Conservation (phyloP, 2,329 filamentous ascomycete species). For the Ophidiomyces ophidiicola region DNA sequence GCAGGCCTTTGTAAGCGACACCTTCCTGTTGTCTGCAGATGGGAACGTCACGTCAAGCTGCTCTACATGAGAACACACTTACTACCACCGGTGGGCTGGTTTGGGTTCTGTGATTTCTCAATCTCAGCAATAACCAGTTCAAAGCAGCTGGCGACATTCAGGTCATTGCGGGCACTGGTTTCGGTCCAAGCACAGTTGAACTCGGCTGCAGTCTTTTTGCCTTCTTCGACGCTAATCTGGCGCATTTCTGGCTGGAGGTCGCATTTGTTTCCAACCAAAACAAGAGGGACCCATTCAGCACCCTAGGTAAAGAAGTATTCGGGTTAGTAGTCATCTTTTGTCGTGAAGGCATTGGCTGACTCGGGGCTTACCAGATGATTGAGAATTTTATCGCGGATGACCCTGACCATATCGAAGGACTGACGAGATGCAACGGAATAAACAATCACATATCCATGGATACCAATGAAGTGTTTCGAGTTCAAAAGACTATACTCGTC, state of each 20-base stretch:
- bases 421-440: conserved; percentile 93
- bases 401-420: conserved; percentile 93
- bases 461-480: conserved; percentile 97
- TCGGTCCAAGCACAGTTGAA: conserved; percentile 91
- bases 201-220: conserved; percentile 70
- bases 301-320: conserved; percentile 45
- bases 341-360: no score
- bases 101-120: conserved; percentile 84
- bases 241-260: conserved; percentile 87
- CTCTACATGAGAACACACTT: conserved; percentile 76
- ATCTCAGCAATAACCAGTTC: conserved; percentile 90
- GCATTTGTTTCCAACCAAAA: conserved; percentile 94
- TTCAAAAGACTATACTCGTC: conserved; percentile 98
- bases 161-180: conserved; percentile 84
- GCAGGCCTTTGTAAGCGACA: conserved; percentile 1
- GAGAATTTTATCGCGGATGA: conserved; percentile 93
- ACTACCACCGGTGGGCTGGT: conserved; percentile 63
- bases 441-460: conserved; percentile 96
- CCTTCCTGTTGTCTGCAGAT: neutral
- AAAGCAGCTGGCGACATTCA: conserved; percentile 85
- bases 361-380: conserved; percentile 65
- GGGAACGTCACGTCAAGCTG: conserved; percentile 1
- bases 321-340: neutral
- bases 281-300: conserved; percentile 80
- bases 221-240: conserved; percentile 76